Conservation (phyloP, 2,329 filamentous ascomycete species). For the Cercospora sp. region DNA sequence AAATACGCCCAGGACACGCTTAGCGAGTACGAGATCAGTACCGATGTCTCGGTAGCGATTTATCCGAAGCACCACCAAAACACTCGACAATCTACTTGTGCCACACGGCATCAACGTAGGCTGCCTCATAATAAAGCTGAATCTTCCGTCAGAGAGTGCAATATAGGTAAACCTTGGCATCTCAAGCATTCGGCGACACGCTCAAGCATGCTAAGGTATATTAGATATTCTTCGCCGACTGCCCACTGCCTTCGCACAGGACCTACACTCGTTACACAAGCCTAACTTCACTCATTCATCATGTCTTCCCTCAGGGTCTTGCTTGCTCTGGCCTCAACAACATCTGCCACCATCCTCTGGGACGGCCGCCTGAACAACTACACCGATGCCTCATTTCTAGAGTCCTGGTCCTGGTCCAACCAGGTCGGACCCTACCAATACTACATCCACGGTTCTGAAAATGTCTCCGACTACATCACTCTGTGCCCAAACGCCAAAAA, state of each 20-base stretch:
- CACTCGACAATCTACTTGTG: background rate
- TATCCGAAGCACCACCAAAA: background rate
- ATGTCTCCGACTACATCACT: conserved; percentile 62
- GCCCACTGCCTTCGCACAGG: background rate
- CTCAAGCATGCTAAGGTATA: background rate
- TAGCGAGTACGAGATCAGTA: conserved; percentile 1
- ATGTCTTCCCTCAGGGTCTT: conserved; percentile 29
- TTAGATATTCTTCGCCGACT: conserved; percentile 7
- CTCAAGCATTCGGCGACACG: background rate
- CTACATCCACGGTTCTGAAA: conserved; percentile 68
- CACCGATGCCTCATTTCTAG: conserved; percentile 55
- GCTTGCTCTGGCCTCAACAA: conserved; percentile 35
- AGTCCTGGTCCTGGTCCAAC: conserved; percentile 61
- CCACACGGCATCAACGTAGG: background rate
- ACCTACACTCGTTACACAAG: background rate
- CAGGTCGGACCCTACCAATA: conserved; percentile 72
- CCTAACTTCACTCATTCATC: background rate
- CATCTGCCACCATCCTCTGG: conserved; percentile 56
- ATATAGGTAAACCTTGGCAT: background rate
- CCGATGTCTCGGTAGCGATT: background rate
- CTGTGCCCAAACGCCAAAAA: conserved; percentile 64
- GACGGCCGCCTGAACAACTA: conserved; percentile 67
- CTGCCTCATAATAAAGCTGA: background rate
- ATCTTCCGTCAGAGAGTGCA: background rate
- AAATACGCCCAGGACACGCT: background rate